Conservation (phyloP, 2,329 filamentous ascomycete genomes). For the Nigrospora osmanthi region DNA sequence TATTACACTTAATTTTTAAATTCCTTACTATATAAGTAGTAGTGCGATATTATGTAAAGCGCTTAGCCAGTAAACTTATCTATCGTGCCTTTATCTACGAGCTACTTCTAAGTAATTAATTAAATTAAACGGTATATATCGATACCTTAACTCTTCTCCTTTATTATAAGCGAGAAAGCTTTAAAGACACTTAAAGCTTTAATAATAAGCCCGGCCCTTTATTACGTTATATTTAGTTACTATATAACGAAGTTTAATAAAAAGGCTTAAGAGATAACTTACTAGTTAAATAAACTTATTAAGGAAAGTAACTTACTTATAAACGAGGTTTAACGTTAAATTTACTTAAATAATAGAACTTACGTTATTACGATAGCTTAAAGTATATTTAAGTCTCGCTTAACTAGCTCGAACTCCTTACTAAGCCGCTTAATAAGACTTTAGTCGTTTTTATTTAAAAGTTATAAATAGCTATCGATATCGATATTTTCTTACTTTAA, state of each 20-base stretch:
- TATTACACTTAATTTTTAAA: constrained; percentile 9
- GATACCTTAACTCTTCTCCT: constrained; percentile 8
- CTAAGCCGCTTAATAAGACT: constrained; percentile 13
- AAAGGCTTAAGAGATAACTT: constrained; percentile 18
- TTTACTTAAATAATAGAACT: constrained; percentile 25
- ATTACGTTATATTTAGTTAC: not conserved
- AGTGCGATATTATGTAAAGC: constrained; percentile 7
- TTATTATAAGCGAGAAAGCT: constrained; percentile 19
- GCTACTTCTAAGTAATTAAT: constrained; percentile 20
- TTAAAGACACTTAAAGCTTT: constrained; percentile 16
- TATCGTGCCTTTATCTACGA: constrained; percentile 7
- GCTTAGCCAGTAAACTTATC: constrained; percentile 10
- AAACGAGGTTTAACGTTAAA: constrained; percentile 13
- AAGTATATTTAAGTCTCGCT: constrained; percentile 16
- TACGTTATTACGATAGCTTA: constrained; percentile 21
- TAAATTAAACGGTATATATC: constrained; percentile 27
- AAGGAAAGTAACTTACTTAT: constrained; percentile 22
- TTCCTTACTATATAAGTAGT: constrained; percentile 11
- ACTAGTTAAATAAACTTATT: constrained; percentile 21
- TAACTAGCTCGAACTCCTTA: constrained; percentile 20
- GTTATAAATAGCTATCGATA: constrained; percentile 16
- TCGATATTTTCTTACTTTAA: constrained; percentile 20
- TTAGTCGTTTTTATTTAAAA: constrained; percentile 15
- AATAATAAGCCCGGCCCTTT: not conserved
- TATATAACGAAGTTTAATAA: constrained; percentile 7